phyloP scores from a whole-genome alignment of 2,329 filamentous ascomycete species.

The Penicillium frequentans region DNA sequence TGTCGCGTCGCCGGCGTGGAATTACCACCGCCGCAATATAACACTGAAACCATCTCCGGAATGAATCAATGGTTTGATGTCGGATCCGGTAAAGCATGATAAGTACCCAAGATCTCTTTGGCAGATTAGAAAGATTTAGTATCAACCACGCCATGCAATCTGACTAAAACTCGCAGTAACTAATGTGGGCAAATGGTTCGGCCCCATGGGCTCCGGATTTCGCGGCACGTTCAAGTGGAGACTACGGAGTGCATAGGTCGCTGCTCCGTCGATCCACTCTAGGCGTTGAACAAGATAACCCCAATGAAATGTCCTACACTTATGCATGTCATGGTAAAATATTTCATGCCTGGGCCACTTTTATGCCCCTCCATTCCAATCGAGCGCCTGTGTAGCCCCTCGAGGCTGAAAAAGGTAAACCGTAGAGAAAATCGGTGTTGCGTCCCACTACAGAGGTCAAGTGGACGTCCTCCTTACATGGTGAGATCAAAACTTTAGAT shows the following conservation, averaged over 20 bases:
- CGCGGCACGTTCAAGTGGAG: constrained; percentile 20
- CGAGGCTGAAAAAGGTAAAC: not conserved
- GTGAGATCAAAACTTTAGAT: not conserved
- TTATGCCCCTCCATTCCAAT: constrained; percentile 1
- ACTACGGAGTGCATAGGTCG: constrained; percentile 19
- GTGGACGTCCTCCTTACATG: not conserved
- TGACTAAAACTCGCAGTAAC: not conserved
- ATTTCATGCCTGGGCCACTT: constrained; percentile 7
- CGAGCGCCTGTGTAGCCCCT: not conserved
- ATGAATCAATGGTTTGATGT: not conserved
- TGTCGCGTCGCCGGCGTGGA: constrained; percentile 3
- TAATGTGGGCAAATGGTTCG: constrained; percentile 3
- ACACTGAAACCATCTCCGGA: not conserved
- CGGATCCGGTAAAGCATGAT: not conserved
- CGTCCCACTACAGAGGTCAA: not conserved
- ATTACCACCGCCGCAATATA: constrained; percentile 9
- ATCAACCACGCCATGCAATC: not conserved
- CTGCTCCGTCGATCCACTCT: constrained; percentile 14
- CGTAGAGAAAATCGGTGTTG: not conserved
- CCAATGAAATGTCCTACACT: constrained; percentile 6
- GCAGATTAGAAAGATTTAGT: not conserved
- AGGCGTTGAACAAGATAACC: constrained; percentile 8
- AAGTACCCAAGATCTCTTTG: constrained; percentile 10
- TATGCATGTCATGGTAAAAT: constrained; percentile 23
- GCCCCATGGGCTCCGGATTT: constrained; percentile 18